Evolutionary conservation across 2,329 filamentous ascomycete genomes (phyloP).

Genomic region (Hortaea werneckii): DNA sequence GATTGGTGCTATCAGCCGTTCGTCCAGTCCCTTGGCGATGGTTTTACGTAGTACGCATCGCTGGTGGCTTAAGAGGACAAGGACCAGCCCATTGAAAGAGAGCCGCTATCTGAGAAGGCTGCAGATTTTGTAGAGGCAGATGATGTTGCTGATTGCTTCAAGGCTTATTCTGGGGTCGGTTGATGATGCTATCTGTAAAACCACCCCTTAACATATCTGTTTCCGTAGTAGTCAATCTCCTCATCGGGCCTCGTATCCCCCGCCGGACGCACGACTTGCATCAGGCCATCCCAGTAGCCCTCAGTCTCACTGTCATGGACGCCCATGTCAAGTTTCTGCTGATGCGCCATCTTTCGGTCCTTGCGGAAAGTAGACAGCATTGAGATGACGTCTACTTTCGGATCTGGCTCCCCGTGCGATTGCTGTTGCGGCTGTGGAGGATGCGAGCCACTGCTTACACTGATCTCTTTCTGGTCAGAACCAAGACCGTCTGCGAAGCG

Average conservation of each 20-base stretch:
- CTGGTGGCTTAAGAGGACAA: conserved; percentile 20
- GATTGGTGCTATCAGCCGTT: conserved; percentile 24
- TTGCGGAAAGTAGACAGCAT: conserved; percentile 46
- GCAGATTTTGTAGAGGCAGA: conserved; percentile 23
- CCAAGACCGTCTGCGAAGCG: conserved; percentile 7
- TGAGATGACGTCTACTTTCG: conserved; percentile 40
- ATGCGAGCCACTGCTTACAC: conserved; percentile 3
- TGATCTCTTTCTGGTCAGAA: conserved; percentile 17
- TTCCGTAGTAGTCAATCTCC: conserved; percentile 26
- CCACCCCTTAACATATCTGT: conserved; percentile 18
- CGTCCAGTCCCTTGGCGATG: conserved; percentile 14
- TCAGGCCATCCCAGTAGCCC: conserved; percentile 50
- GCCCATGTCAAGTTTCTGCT: conserved; percentile 23
- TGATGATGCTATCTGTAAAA: conserved; percentile 16
- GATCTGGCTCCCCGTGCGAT: not conserved
- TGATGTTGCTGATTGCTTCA: conserved; percentile 12
- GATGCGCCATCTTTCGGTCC: conserved; percentile 41
- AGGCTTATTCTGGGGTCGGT: conserved; percentile 2
- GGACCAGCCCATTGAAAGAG: conserved; percentile 20
- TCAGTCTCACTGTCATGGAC: conserved; percentile 35
- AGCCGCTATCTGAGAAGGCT: conserved; percentile 26
- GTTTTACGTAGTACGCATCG: conserved; percentile 24
- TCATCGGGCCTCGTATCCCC: conserved; percentile 17
- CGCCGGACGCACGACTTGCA: conserved; percentile 45
- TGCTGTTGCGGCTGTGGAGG: not conserved